Percentiles rank a stretch among this genome's conserved stretches.
phyloP scores from a whole-genome alignment of 495 filamentous ascomycete genomes.

The Daldinia decipiens region DNA sequence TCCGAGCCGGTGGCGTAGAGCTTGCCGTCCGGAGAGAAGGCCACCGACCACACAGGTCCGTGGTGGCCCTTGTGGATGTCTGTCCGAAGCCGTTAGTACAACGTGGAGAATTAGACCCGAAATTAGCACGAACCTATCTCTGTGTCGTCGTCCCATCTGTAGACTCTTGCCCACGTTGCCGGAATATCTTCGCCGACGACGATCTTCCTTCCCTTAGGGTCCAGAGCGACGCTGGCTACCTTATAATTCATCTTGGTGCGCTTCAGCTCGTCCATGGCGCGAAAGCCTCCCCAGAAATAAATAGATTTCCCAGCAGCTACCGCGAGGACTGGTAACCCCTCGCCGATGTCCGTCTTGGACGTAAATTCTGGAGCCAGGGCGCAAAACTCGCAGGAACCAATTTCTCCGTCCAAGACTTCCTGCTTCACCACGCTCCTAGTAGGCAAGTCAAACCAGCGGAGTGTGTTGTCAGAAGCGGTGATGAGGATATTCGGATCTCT shows the following conservation, averaged over 20 bases:
- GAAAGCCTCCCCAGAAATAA: slow-evolving; percentile 87
- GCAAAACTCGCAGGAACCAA: slow-evolving; percentile 91
- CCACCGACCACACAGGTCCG: slow-evolving; percentile 94
- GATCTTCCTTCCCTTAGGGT: slow-evolving; percentile 80
- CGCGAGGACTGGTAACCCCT: slow-evolving; percentile 64
- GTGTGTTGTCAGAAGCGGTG: slow-evolving; percentile 88
- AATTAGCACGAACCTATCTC: slow-evolving; percentile 70
- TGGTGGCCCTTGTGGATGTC: slow-evolving; percentile 98
- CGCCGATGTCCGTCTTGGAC: slow-evolving; percentile 60
- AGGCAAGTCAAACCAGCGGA: slow-evolving; percentile 95
- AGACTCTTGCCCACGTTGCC: slow-evolving; percentile 95
- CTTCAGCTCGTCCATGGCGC: slow-evolving; percentile 78
- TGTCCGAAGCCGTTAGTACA: slow-evolving; percentile 25
- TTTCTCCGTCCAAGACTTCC: slow-evolving; percentile 78
- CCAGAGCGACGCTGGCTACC: slow-evolving; percentile 87
- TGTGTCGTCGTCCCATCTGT: slow-evolving; percentile 81
- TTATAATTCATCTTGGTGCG: slow-evolving; percentile 78
- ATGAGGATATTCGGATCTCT: slow-evolving; percentile 85
- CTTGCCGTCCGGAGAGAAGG: slow-evolving; percentile 94
- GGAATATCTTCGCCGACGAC: slow-evolving; percentile 82
- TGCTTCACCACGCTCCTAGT: slow-evolving; percentile 75
- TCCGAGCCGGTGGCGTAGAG: slow-evolving; percentile 96
- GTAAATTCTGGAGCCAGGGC: slow-evolving; percentile 56
- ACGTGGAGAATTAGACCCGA: neutral
- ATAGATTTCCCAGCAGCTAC: slow-evolving; percentile 88